These are phyloP conservation scores for Sphagnurus paluster DNA, from an alignment of 1,284 basidiomycete species.

Conservation along the genomic window DNA sequence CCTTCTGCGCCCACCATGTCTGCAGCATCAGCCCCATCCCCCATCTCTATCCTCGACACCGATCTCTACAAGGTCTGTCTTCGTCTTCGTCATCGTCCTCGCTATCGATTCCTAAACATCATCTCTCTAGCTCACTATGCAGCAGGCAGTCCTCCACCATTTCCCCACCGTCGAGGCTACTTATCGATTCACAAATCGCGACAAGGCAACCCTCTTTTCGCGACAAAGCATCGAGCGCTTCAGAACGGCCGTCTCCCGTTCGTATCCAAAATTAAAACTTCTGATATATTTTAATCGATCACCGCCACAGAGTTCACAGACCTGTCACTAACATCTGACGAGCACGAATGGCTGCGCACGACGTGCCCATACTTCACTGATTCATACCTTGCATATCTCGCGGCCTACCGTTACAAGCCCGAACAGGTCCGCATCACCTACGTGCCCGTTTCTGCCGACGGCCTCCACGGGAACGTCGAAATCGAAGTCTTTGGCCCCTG, in stretches of 20 bases:
- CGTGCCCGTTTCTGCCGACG: slow-evolving; percentile 49
- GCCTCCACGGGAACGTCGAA: slow-evolving; percentile 67
- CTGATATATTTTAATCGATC: slow-evolving; percentile 14
- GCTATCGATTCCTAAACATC: slow-evolving; percentile 5
- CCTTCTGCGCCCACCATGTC: slow-evolving; percentile 30
- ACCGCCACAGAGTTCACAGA: slow-evolving; percentile 60
- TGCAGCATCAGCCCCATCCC: slow-evolving; percentile 28
- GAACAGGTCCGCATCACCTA: slow-evolving; percentile 78
- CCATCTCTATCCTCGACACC: slow-evolving; percentile 83
- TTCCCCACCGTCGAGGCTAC: slow-evolving; percentile 71
- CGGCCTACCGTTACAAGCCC: slow-evolving; percentile 75
- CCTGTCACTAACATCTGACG: slow-evolving; percentile 61
- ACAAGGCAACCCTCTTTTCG: slow-evolving; percentile 71
- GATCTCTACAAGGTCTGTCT: slow-evolving; percentile 88
- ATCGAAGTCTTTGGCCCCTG: slow-evolving; percentile 80
- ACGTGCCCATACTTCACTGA: slow-evolving; percentile 78
- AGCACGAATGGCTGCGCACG: slow-evolving; percentile 67
- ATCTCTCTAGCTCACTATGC: slow-evolving; percentile 93
- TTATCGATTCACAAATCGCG: slow-evolving; percentile 89
- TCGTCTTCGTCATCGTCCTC: slow-evolving; percentile 1
- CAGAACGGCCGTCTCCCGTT: slow-evolving; percentile 65
- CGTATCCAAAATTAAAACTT: slow-evolving; percentile 37
- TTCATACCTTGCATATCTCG: slow-evolving; percentile 80
- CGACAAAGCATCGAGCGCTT: slow-evolving; percentile 70
- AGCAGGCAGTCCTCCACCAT: slow-evolving; percentile 86